Evolutionary conservation across 345 rosid genomes (phyloP).

Genomic region (Lepidium sativum): DNA sequence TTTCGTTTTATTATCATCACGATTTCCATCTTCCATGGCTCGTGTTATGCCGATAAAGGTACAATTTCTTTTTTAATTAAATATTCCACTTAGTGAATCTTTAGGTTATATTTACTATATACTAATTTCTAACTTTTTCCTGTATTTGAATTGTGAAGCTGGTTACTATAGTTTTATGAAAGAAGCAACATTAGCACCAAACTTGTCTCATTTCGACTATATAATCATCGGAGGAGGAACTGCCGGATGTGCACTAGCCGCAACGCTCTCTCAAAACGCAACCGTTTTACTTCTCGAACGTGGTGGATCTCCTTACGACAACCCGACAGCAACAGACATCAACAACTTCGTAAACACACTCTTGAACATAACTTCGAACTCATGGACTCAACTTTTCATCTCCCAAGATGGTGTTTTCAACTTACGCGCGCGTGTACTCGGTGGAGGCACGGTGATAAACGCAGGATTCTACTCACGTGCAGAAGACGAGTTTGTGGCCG

Average conservation of each 20-base stretch:
- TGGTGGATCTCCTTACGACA: conserved; percentile 29
- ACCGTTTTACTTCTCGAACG: conserved; percentile 54
- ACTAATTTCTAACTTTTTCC: not conserved
- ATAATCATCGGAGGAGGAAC: conserved; percentile 72
- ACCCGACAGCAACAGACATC: conserved; percentile 32
- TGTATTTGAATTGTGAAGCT: not conserved
- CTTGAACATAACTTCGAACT: conserved; percentile 29
- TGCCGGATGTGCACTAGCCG: conserved; percentile 63
- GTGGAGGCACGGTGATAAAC: conserved; percentile 61
- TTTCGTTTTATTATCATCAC: not conserved
- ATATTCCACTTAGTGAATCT: not conserved
- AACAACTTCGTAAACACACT: conserved; percentile 36
- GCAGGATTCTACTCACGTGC: conserved; percentile 64
- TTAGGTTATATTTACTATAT: not conserved
- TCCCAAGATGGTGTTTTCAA: conserved; percentile 68
- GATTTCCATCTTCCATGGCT: not conserved
- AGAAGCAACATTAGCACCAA: conserved; percentile 46
- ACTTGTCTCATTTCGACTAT: conserved; percentile 39
- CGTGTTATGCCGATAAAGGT: conserved; percentile 1
- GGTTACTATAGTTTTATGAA: conserved; percentile 27
- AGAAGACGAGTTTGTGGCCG: conserved; percentile 15
- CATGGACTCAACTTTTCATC: conserved; percentile 50
- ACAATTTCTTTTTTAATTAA: not conserved
- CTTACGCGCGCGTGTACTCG: conserved; percentile 58
- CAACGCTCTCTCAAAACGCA: conserved; percentile 49